Conservation (phyloP, 139 green algal species). For the Chlorella sp. region DNA sequence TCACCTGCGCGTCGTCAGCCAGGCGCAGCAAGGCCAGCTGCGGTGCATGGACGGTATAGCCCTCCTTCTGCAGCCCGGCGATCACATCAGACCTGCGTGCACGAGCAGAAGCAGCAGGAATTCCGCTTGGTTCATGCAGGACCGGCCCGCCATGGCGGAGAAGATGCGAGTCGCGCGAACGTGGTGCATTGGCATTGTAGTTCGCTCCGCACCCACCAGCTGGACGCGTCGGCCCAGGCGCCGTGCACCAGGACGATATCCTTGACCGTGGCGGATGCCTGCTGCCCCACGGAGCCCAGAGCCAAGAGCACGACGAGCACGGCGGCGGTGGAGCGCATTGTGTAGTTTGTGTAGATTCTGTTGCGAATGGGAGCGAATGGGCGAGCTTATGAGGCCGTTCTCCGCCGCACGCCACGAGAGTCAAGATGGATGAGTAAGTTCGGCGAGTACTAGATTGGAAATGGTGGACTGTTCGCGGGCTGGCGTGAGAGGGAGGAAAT, state of each 20-base stretch:
- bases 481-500: no score
- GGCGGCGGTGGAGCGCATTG: no score
- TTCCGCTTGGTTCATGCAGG: neutral
- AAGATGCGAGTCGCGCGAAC: neutral
- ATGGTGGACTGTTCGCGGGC: no score
- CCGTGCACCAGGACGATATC: neutral
- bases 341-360: no score
- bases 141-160: neutral
- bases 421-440: no score
- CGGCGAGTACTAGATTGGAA: no score
- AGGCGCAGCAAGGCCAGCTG: neutral
- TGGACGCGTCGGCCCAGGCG: neutral
- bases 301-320: no score
- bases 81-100: neutral
- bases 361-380: no score
- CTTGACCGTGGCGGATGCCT: neutral
- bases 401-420: no score
- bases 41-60: neutral
- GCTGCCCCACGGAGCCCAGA: no score
- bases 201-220: neutral
- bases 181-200: neutral
- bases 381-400: no score
- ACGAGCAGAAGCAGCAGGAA: neutral
- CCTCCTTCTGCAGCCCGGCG: neutral
- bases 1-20: neutral